A percentile compares a stretch with the other conserved stretches of the same genome.
These are phyloP conservation scores for Onygenales sp. DNA, from an alignment of 2,329 filamentous ascomycete genomes.

Conservation along the genomic window DNA sequence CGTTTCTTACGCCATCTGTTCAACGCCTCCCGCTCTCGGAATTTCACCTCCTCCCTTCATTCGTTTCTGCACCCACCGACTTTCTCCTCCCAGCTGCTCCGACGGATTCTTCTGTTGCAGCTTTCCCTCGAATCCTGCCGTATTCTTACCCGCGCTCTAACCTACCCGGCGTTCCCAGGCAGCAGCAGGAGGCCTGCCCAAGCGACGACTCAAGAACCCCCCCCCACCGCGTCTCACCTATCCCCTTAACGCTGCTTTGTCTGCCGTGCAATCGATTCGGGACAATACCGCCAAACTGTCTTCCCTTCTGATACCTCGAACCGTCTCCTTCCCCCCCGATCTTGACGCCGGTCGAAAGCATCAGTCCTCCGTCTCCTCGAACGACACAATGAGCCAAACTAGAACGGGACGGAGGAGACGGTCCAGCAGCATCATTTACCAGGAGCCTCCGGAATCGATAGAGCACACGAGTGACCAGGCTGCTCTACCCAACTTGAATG, in stretches of 20 bases:
- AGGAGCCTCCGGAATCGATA: conserved; percentile 90
- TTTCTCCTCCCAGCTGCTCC: not conserved
- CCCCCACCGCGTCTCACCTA: not conserved
- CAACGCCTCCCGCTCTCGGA: not conserved
- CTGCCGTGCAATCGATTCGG: not conserved
- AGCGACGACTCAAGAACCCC: not conserved
- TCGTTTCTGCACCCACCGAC: not conserved
- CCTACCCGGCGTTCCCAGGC: not conserved
- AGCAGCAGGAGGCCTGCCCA: not conserved
- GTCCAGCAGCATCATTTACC: conserved; percentile 97
- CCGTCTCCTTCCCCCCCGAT: conserved; percentile 84
- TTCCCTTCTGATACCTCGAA: conserved; percentile 79
- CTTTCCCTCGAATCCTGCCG: too few species aligned
- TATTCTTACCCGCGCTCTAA: not conserved
- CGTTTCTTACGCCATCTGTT: not conserved
- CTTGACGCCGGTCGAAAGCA: conserved; percentile 53
- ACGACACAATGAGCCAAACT: conserved; percentile 53
- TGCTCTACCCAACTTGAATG: conserved; percentile 87
- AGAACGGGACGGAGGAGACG: conserved; percentile 73
- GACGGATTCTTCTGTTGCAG: too few species aligned
- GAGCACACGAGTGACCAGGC: conserved; percentile 98
- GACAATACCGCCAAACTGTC: conserved; percentile 89
- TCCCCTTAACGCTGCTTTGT: not conserved
- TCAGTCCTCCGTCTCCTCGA: conserved; percentile 39
- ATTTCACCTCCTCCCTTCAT: not conserved